Conservation (phyloP, 2,329 filamentous ascomycete species). For the Magnaporthiopsis incrustans region DNA sequence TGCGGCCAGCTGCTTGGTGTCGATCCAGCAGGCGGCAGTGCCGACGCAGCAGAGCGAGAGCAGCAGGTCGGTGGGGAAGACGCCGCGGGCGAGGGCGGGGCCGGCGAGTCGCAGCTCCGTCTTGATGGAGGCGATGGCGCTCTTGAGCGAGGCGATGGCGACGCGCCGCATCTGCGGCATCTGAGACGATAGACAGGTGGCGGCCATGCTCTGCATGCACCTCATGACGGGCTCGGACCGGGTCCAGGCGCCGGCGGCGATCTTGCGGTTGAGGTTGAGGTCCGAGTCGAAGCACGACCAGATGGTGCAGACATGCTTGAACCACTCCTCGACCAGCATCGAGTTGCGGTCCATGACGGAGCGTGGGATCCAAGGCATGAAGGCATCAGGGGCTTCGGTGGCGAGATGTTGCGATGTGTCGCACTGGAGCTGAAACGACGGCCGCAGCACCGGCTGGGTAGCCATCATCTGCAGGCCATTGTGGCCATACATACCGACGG, state of each 20-base stretch:
- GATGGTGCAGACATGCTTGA: constrained; percentile 29
- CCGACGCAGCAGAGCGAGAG: constrained; percentile 32
- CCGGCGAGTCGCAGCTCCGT: constrained; percentile 22
- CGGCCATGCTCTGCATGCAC: constrained; percentile 33
- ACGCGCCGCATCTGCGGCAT: constrained; percentile 28
- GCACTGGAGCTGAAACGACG: background rate
- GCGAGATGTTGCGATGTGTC: background rate
- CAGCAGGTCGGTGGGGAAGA: constrained; percentile 25
- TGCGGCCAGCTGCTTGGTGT: constrained; percentile 20
- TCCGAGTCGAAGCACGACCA: constrained; percentile 34
- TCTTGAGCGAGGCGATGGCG: constrained; percentile 24
- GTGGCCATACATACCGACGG: background rate
- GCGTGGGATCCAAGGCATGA: constrained; percentile 12
- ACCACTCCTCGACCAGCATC: constrained; percentile 29
- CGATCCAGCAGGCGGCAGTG: constrained; percentile 32
- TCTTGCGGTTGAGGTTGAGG: constrained; percentile 28
- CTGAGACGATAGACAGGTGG: constrained; percentile 25
- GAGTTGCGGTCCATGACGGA: constrained; percentile 21
- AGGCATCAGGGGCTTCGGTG: constrained; percentile 6
- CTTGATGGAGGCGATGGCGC: constrained; percentile 26
- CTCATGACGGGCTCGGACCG: constrained; percentile 28
- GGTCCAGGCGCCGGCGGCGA: constrained; percentile 28
- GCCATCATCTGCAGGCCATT: background rate
- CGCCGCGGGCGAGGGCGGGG: constrained; percentile 9
- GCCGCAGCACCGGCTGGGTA: background rate